These are phyloP conservation scores for Penicillium lividum DNA, from an alignment of 495 filamentous ascomycete species.

Conservation along the genomic window DNA sequence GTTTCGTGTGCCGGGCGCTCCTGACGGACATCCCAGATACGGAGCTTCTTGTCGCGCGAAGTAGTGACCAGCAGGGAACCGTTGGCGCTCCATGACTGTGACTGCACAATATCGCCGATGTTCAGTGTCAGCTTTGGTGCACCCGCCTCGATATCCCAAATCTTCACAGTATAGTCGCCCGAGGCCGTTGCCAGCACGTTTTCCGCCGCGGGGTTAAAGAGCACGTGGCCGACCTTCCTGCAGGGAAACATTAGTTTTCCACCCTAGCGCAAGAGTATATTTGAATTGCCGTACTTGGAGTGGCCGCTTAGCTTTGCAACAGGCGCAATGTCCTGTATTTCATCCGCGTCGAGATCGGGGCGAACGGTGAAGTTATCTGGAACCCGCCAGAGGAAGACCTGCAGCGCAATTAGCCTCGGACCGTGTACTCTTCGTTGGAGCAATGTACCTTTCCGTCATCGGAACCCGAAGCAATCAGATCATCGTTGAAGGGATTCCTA, in stretches of 20 bases:
- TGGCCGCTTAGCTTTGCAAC: constrained; percentile 74
- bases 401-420: constrained; percentile 19
- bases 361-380: constrained; percentile 83
- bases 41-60: constrained; percentile 95
- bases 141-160: constrained; percentile 92
- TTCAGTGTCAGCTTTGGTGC: constrained; percentile 70
- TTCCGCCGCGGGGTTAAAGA: constrained; percentile 96
- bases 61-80: constrained; percentile 89
- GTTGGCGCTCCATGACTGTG: constrained; percentile 92
- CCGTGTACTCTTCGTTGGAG: background rate
- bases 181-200: constrained; percentile 94
- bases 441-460: constrained; percentile 82
- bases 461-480: constrained; percentile 86
- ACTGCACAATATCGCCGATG: constrained; percentile 89
- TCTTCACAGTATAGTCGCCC: constrained; percentile 90
- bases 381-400: constrained; percentile 93
- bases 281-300: constrained; percentile 41
- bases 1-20: constrained; percentile 84
- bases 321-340: constrained; percentile 74
- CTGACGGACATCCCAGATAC: constrained; percentile 95
- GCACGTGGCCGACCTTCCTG: constrained; percentile 94
- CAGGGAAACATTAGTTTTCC: constrained; percentile 16
- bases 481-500: constrained; percentile 95
- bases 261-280: constrained; percentile 1
- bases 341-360: constrained; percentile 74